Conservation (phyloP, 1,284 basidiomycete species). For the Inonotus hispidus region DNA sequence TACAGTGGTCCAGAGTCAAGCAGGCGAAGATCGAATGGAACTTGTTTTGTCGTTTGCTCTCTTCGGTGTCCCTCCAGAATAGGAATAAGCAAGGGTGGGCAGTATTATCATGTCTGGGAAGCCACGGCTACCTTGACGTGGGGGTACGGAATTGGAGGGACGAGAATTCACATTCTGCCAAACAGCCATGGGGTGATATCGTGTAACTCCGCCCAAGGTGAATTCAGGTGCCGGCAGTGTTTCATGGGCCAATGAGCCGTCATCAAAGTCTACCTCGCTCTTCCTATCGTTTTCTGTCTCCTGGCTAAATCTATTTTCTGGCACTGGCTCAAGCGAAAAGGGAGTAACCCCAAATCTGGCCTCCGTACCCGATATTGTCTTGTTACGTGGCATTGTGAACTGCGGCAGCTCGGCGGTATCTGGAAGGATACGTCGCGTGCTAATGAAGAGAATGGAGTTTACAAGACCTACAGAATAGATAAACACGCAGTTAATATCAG, state of each 20-base stretch:
- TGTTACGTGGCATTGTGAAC: slow-evolving; percentile 18
- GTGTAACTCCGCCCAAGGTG: neutral
- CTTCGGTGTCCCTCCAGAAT: neutral
- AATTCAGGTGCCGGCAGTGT: neutral
- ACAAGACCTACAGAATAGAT: slow-evolving; percentile 15
- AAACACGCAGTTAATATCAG: neutral
- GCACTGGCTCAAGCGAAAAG: neutral
- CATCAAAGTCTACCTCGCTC: neutral
- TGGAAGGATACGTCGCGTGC: slow-evolving; percentile 19
- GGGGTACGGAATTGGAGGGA: neutral
- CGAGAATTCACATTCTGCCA: neutral
- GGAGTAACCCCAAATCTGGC: slow-evolving; percentile 13
- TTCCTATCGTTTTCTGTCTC: neutral
- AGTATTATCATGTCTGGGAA: neutral
- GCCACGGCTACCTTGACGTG: neutral
- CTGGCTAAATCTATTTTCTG: neutral
- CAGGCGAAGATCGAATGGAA: no score
- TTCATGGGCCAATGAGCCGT: neutral
- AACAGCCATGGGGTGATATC: neutral
- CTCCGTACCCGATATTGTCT: slow-evolving; percentile 5
- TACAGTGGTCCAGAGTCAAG: no score
- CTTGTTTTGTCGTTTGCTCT: neutral
- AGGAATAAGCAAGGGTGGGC: neutral
- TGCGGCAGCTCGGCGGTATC: slow-evolving; percentile 14
- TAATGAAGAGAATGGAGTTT: slow-evolving; percentile 21